Conservation (phyloP, 2,329 filamentous ascomycete species). For the Aspergillus sp. region DNA sequence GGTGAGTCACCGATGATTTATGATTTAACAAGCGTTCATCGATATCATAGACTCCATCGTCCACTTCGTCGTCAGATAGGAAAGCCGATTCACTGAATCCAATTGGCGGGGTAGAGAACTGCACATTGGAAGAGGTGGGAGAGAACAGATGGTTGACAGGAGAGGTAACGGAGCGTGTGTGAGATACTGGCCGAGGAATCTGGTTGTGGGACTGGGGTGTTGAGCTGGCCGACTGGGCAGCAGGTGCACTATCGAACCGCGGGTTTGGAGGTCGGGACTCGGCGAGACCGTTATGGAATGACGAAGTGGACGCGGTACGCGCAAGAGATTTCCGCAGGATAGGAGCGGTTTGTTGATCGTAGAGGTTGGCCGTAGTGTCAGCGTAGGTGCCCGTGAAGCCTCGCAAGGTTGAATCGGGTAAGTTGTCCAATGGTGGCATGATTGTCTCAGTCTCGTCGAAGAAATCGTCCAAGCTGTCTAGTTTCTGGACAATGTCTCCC, state of each 20-base stretch:
- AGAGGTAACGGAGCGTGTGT: conserved; percentile 81
- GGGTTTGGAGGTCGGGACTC: conserved; percentile 64
- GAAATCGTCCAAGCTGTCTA: conserved; percentile 79
- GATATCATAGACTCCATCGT: conserved; percentile 78
- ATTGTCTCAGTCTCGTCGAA: conserved; percentile 67
- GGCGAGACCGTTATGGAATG: conserved; percentile 84
- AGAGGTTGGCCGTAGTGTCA: conserved; percentile 76
- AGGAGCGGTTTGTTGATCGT: conserved; percentile 89
- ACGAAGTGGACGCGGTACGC: conserved; percentile 68
- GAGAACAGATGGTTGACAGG: conserved; percentile 58
- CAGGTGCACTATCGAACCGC: conserved; percentile 46
- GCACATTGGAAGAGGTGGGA: conserved; percentile 49
- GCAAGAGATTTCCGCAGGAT: conserved; percentile 80
- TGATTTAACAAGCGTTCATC: conserved; percentile 60
- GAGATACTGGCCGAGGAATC: conserved; percentile 64
- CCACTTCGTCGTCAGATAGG: conserved; percentile 73
- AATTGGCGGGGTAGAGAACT: conserved; percentile 50
- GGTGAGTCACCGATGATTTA: conserved; percentile 22
- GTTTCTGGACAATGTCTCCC: conserved; percentile 76
- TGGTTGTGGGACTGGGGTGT: conserved; percentile 32
- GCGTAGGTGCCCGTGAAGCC: conserved; percentile 62
- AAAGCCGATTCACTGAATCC: conserved; percentile 58
- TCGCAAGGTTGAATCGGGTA: conserved; percentile 37
- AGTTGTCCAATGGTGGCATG: conserved; percentile 53
- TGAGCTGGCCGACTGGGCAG: conserved; percentile 44